phyloP scores from a whole-genome alignment of 1,284 basidiomycete species.

The Irpex sp. region DNA sequence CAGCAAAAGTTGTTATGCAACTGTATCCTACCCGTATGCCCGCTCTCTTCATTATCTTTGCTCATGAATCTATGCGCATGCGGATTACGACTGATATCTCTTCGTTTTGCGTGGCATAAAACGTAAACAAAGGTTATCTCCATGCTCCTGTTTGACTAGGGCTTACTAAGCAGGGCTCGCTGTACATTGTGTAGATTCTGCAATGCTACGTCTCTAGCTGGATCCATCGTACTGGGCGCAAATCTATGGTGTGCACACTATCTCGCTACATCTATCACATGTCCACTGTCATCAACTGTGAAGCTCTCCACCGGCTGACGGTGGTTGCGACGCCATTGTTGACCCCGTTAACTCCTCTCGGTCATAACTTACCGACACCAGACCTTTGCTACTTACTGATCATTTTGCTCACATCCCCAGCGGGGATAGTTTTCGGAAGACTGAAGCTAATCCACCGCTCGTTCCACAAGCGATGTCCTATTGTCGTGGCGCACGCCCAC shows the following conservation, averaged over 20 bases:
- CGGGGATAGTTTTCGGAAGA: background rate
- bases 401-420: background rate
- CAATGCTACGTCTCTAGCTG: no score
- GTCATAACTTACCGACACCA: background rate
- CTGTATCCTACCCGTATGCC: constrained; percentile 42
- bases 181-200: no score
- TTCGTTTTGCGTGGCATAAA: no score
- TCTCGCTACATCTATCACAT: no score
- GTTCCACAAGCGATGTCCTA: background rate
- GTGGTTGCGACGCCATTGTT: no score
- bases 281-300: no score
- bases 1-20: constrained; percentile 30
- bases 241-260: no score
- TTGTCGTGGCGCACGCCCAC: background rate
- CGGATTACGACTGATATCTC: background rate
- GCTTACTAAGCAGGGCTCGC: no score
- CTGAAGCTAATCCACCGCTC: background rate
- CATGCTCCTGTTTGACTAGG: no score
- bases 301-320: no score
- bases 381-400: background rate
- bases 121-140: no score
- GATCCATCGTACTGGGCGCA: no score
- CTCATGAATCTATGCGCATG: constrained; percentile 46
- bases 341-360: background rate
- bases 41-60: constrained; percentile 26